Evolutionary conservation across 257 asterid species (phyloP).

Genomic region (Avicennia marina): DNA sequence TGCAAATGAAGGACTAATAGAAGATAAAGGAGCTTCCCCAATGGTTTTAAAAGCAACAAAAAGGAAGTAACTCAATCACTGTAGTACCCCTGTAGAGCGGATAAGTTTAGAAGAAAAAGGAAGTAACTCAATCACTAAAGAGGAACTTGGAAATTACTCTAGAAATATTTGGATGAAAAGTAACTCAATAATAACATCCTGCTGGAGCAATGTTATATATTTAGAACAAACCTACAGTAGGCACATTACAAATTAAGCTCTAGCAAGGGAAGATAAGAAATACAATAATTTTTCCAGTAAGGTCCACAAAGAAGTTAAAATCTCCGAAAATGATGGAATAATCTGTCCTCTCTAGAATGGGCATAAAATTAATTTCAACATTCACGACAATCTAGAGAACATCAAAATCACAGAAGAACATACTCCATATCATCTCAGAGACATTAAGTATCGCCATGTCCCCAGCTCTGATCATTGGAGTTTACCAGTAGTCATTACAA

Average conservation of each 20-base stretch:
- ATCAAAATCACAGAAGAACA: slow-evolving; percentile 9
- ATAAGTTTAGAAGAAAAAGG: not conserved
- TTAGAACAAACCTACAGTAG: slow-evolving; percentile 6
- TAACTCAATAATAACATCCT: slow-evolving; percentile 6
- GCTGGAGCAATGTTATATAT: slow-evolving; percentile 18
- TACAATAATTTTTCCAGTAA: slow-evolving; percentile 13
- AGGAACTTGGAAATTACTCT: not conserved
- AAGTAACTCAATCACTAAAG: not conserved
- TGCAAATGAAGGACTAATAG: not conserved
- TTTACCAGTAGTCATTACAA: slow-evolving; percentile 91
- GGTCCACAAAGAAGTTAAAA: slow-evolving; percentile 15
- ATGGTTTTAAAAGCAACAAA: not conserved
- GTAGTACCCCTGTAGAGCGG: not conserved
- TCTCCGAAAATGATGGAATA: slow-evolving; percentile 4
- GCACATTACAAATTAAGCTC: slow-evolving; percentile 2
- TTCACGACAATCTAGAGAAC: not conserved
- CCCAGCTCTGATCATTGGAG: not conserved
- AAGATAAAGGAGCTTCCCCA: not conserved
- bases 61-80: too few species aligned
- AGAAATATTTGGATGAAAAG: slow-evolving; percentile 20
- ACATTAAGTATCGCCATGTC: too few species aligned
- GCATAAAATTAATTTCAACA: not conserved
- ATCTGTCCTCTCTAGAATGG: slow-evolving; percentile 1
- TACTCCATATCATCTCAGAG: slow-evolving; percentile 10
- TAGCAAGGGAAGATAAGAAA: slow-evolving; percentile 5